Base-by-base conservation (phyloP, 2,329 filamentous ascomycete species). In the Diaporthe velutina region DNA sequence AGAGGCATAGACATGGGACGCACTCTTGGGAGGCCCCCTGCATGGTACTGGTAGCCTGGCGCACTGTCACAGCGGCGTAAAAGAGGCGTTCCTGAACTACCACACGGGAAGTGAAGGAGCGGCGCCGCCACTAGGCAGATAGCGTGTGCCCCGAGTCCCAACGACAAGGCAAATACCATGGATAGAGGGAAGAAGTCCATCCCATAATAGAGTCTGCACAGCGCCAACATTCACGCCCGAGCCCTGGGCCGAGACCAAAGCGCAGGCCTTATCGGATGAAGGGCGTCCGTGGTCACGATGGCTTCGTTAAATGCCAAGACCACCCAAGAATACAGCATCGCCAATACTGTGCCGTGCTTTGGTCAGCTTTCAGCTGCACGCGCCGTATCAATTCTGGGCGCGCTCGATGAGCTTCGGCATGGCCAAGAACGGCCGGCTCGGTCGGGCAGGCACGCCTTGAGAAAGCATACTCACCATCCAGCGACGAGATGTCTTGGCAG, bases 81-180 rank as follows among this genome's bases (percentile, higher is more conserved):
- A 67, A 52, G 33, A 30, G 64, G 64, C 64, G 64, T 67, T 52
- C 64, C 64, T 67, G 64, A 13, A 52, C 64, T 67, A 67, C 52
- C 38, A 52, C 45, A 52, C 64, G 64, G 64, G 19, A 67, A 19
- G 13, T 52, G 64, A 38, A 50, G n/a, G 48, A 52, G 40, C 64
- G 64, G 64, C 45, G 64, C 30, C 64, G 33, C 30, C 45, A 52
- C 64, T 52, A 67, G 40, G 9, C 12, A 25, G 30, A 22, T 67
- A 38, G 30, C n/a, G 30, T n/a, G 45, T 25, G 45, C 30, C 15
- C 61, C n/a, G 64, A 67, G 45, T 38, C 33, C 64, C 15, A 40
- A 42, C 15, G 45, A 52, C 30, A 6, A 52, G 22, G 33, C 45
- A 38, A 15, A 19, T n/a, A n/a, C n/a, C n/a, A n/a, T n/a, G n/a